Conservation (phyloP, 306 rosid genomes). For the Cyamopsis tetragonoloba region DNA sequence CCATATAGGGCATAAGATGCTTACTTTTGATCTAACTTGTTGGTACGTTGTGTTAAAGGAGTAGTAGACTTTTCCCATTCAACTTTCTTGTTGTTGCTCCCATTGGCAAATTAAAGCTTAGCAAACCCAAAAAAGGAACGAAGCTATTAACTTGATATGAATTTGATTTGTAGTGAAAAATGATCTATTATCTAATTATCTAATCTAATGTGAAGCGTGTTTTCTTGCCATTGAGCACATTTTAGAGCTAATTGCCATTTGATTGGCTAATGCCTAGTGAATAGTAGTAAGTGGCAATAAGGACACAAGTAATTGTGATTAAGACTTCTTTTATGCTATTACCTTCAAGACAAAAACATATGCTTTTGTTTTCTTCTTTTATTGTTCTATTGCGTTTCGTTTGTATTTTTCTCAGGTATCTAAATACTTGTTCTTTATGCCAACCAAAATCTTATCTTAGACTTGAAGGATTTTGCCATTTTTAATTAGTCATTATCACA, state of each 20-base stretch:
- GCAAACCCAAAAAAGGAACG: background rate
- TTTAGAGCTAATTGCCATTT: slow-evolving; percentile 9
- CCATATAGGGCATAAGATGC: no score
- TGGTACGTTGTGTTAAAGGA: no score
- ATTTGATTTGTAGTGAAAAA: background rate
- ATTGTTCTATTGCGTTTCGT: background rate
- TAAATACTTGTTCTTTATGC: background rate
- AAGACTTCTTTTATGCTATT: background rate
- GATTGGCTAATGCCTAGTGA: background rate
- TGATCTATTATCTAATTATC: background rate
- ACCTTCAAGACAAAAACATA: background rate
- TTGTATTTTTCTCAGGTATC: background rate
- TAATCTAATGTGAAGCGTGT: slow-evolving; percentile 9
- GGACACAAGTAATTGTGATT: background rate
- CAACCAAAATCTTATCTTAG: background rate
- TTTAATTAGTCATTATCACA: no score
- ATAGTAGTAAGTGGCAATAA: background rate
- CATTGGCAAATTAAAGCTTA: background rate
- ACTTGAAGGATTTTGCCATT: background rate
- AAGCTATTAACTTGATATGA: background rate
- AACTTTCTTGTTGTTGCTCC: slow-evolving; percentile 1
- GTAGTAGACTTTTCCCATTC: slow-evolving; percentile 14
- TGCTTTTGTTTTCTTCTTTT: background rate
- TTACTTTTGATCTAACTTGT: no score
- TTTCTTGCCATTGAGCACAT: background rate